phyloP scores from a whole-genome alignment of 1,139 yeast species.

The Debaryomyces fabryi region DNA sequence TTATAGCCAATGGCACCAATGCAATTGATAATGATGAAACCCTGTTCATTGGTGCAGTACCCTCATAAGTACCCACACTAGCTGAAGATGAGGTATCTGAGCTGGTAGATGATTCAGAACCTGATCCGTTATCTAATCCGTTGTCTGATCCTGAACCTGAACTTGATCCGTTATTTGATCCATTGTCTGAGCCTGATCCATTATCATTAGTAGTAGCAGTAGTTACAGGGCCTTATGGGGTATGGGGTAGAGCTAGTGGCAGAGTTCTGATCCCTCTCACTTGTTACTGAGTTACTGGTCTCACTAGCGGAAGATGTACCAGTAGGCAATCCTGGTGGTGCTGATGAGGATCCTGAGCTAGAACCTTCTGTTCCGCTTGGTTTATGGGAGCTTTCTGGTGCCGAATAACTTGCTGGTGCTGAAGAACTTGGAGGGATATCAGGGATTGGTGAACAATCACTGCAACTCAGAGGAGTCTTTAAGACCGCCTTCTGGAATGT shows the following conservation, averaged over 20 bases:
- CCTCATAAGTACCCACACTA: conserved; percentile 20
- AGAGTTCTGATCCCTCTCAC: background rate
- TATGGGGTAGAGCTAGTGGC: background rate
- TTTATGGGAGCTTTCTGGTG: no score
- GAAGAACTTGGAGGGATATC: conserved; percentile 12
- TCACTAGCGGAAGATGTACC: background rate
- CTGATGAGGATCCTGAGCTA: conserved; percentile 10
- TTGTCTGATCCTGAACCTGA: conserved; percentile 14
- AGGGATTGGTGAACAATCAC: conserved; percentile 16
- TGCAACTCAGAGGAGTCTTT: conserved; percentile 15
- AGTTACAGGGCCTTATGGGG: background rate
- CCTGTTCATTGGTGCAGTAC: conserved; percentile 26
- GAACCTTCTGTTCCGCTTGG: no score
- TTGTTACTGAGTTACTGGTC: background rate
- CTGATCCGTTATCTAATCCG: conserved; percentile 8
- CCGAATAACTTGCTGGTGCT: conserved; percentile 5
- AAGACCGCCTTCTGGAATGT: conserved; percentile 15
- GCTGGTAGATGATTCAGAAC: conserved; percentile 10
- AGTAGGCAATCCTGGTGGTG: conserved; percentile 21
- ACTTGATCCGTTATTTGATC: conserved; percentile 3
- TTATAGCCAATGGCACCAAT: conserved; percentile 29
- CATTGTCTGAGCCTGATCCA: background rate
- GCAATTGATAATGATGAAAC: conserved; percentile 30
- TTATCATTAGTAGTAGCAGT: background rate
- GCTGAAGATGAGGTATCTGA: conserved; percentile 13